Evolutionary conservation across 2,329 filamentous ascomycete species (phyloP).

Genomic region (Aurifilum marmelostoma): DNA sequence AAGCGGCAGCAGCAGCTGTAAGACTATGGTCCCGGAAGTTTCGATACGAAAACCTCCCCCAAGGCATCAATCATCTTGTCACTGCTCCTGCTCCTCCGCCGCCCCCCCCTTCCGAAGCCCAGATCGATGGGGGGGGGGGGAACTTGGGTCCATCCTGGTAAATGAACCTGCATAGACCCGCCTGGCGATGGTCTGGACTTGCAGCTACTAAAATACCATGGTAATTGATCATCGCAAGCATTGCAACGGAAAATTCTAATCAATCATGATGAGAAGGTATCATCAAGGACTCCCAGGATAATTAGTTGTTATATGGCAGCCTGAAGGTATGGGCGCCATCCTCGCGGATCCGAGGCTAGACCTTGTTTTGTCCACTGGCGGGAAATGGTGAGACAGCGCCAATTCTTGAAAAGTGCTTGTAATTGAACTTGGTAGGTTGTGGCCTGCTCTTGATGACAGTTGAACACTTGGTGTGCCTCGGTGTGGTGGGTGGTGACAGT

Average conservation of each 20-base stretch:
- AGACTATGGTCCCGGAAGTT: background rate
- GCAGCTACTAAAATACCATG: background rate
- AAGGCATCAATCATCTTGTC: too few relatives aligned
- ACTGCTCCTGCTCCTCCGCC: too few relatives aligned
- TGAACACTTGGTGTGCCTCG: background rate
- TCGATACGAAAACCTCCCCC: background rate
- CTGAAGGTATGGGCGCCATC: background rate
- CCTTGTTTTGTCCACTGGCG: background rate
- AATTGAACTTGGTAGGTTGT: background rate
- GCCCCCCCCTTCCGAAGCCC: too few relatives aligned
- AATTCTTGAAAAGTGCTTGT: background rate
- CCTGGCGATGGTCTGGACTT: slow-evolving; percentile 1
- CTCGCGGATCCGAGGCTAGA: background rate
- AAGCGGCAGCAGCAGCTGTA: background rate
- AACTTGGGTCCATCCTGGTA: background rate
- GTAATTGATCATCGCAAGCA: background rate
- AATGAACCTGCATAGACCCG: background rate
- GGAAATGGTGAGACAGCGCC: background rate
- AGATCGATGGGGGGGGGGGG: background rate
- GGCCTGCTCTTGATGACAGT: too few relatives aligned
- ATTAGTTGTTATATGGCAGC: slow-evolving; percentile 1
- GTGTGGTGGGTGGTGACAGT: background rate
- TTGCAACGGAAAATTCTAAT: background rate
- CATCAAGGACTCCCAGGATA: background rate
- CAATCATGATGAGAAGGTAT: background rate